phyloP scores from a whole-genome alignment of 1,284 basidiomycete genomes.

The Chalciporus sp. region DNA sequence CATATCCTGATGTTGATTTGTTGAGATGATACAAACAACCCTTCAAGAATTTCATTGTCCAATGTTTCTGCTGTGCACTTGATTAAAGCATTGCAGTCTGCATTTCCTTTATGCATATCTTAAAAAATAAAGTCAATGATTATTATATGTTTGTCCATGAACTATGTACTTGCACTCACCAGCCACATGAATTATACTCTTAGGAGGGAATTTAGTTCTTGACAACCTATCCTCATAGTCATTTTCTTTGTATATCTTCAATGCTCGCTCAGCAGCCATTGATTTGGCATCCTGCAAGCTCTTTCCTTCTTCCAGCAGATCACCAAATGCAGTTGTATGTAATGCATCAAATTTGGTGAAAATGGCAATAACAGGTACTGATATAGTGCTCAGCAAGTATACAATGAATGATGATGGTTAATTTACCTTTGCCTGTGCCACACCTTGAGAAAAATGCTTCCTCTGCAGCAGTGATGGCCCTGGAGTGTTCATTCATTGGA shows the following conservation, averaged over 20 bases:
- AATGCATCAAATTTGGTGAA: conserved; percentile 21
- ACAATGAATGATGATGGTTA: too few species aligned
- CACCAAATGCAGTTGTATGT: conserved; percentile 3
- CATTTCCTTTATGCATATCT: not conserved
- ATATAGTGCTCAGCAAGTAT: not conserved
- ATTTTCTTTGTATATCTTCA: not conserved
- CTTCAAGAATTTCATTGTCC: conserved; percentile 4
- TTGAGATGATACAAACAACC: conserved; percentile 4
- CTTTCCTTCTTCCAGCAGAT: not conserved
- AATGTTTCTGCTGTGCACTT: not conserved
- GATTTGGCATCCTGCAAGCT: not conserved
- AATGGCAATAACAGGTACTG: conserved; percentile 18
- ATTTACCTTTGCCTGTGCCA: conserved; percentile 13
- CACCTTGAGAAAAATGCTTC: conserved; percentile 13
- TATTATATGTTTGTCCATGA: too few species aligned
- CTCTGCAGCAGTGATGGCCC: conserved; percentile 12
- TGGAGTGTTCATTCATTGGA: conserved; percentile 9
- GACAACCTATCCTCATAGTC: conserved; percentile 3
- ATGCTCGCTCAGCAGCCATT: not conserved
- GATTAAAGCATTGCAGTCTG: conserved; percentile 5
- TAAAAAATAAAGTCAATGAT: too few species aligned
- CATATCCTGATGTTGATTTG: not conserved
- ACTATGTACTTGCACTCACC: too few species aligned
- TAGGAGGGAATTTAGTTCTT: not conserved
- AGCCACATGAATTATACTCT: not conserved